These are phyloP conservation scores for Kitagawia praeruptora DNA, from an alignment of 129 eudicot genomes.

Conservation along the genomic window DNA sequence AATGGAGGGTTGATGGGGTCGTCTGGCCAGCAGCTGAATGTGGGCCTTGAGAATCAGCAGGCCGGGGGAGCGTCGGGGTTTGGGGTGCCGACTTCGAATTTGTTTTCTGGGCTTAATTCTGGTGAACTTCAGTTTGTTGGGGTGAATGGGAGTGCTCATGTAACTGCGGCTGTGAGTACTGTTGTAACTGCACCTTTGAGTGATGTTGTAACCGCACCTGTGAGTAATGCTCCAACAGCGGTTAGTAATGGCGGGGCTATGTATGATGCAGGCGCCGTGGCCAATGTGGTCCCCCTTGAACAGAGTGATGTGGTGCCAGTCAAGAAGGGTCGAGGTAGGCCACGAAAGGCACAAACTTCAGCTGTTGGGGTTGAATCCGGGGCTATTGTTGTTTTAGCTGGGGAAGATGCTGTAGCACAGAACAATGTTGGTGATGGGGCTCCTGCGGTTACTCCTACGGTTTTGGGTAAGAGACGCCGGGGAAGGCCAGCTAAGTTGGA, in stretches of 20 bases:
- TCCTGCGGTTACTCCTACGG: background rate
- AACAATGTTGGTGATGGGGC: constrained; percentile 6
- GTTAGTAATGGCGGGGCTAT: background rate
- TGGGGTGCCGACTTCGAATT: background rate
- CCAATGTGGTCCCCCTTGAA: constrained; percentile 1
- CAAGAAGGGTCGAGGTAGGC: constrained; percentile 3
- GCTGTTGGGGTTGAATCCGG: constrained; percentile 8
- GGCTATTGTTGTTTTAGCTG: constrained; percentile 40
- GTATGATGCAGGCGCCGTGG: constrained; percentile 1
- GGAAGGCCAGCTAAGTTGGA: constrained; percentile 37
- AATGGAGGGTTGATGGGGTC: constrained; percentile 6
- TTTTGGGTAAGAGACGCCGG: constrained; percentile 27
- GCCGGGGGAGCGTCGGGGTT: background rate
- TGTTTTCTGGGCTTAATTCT: background rate
- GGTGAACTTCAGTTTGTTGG: background rate
- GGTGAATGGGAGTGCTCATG: background rate
- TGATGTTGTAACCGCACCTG: background rate
- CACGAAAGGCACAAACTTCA: background rate
- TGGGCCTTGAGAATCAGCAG: background rate
- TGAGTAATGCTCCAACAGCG: background rate
- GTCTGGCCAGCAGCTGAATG: background rate
- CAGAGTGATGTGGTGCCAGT: background rate
- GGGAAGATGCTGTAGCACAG: constrained; percentile 30
- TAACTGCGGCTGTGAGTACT: constrained; percentile 2
- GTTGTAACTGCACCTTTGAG: background rate